phyloP scores from a whole-genome alignment of 441 rosid genomes.

The Populus tomentosa region DNA sequence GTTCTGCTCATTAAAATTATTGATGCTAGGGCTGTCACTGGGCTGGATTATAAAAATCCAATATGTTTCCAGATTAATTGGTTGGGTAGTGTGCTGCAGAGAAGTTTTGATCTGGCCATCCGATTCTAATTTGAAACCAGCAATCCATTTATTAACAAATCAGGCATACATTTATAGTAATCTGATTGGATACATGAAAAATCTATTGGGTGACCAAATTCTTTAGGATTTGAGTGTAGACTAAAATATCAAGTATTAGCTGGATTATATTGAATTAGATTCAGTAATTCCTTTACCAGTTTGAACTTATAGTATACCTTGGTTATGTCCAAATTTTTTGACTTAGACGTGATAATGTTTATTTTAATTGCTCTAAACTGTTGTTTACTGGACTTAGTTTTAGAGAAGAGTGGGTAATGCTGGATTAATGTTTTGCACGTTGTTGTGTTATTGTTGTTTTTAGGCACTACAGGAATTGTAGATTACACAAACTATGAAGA shows the following conservation, averaged over 20 bases:
- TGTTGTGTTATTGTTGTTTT: slow-evolving; percentile 8
- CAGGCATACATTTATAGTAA: neutral
- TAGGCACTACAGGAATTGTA: slow-evolving; percentile 48
- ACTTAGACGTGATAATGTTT: neutral
- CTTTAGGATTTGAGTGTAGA: too few species aligned
- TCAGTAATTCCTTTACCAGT: neutral
- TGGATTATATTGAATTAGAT: neutral
- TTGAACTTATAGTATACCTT: neutral
- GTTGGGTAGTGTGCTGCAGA: neutral
- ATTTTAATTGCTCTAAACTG: neutral
- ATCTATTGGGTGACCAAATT: too few species aligned
- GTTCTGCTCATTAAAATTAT: neutral
- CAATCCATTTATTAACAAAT: neutral
- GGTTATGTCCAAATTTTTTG: neutral
- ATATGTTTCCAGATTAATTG: neutral
- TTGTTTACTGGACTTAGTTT: neutral
- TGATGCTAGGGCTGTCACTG: neutral
- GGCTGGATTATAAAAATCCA: neutral
- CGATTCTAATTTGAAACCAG: neutral
- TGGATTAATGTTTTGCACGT: neutral
- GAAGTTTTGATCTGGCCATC: neutral
- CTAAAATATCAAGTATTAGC: too few species aligned
- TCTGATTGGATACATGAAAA: neutral
- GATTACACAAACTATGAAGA: slow-evolving; percentile 48
- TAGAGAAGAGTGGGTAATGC: neutral